phyloP scores from a whole-genome alignment of 1,139 yeast genomes.

The Zygotorulaspora mrakii region DNA sequence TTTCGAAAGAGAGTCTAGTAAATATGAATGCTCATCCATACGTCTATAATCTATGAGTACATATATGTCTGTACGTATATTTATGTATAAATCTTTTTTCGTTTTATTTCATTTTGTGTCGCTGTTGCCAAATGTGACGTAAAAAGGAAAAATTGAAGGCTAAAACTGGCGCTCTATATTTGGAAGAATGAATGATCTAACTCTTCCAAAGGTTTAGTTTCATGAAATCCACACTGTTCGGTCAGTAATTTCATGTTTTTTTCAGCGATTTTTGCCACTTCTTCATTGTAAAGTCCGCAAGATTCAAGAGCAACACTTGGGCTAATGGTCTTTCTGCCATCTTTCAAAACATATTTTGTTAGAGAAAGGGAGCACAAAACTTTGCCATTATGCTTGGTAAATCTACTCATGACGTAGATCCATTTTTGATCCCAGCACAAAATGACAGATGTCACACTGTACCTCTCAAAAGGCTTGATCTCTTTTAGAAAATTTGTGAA shows the following conservation, averaged over 20 bases:
- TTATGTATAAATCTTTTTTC: neutral
- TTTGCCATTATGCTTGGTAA: slow-evolving; percentile 40
- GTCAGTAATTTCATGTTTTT: slow-evolving; percentile 37
- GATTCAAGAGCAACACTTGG: slow-evolving; percentile 58
- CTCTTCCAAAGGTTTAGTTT: slow-evolving; percentile 28
- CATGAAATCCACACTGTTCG: slow-evolving; percentile 32
- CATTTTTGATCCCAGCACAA: slow-evolving; percentile 87
- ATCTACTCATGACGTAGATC: slow-evolving; percentile 65
- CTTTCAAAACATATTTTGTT: slow-evolving; percentile 77
- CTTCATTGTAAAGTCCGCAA: slow-evolving; percentile 56
- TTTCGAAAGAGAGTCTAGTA: neutral
- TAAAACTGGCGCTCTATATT: no score
- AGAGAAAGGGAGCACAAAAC: slow-evolving; percentile 56
- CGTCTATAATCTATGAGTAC: no score
- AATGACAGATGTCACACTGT: slow-evolving; percentile 54
- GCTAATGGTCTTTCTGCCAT: slow-evolving; percentile 63
- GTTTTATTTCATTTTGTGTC: slow-evolving; percentile 8
- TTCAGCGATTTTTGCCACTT: slow-evolving; percentile 44
- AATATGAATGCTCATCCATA: neutral
- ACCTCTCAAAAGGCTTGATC: slow-evolving; percentile 61
- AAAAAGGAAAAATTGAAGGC: no score
- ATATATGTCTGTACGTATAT: neutral
- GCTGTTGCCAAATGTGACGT: no score
- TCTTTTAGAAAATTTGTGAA: slow-evolving; percentile 67
- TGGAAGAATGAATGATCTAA: slow-evolving; percentile 14